A percentile compares a stretch with the other conserved stretches of the same genome.
These are phyloP conservation scores for Populus hybrid DNA, from an alignment of 441 rosid species.

Conservation along the genomic window DNA sequence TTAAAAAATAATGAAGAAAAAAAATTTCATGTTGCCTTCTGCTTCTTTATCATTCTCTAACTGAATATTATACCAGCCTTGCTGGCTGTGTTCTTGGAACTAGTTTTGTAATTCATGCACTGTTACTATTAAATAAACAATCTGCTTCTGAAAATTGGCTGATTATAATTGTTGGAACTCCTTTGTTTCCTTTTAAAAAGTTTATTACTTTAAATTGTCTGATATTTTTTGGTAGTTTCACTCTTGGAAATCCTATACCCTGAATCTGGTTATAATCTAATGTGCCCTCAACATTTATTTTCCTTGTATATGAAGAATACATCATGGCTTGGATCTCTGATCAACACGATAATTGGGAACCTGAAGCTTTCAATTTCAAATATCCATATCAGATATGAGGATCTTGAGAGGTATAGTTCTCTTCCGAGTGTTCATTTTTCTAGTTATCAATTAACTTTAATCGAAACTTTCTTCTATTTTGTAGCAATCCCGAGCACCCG, in stretches of 20 bases:
- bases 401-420: constrained; percentile 72
- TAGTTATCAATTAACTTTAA: constrained; percentile 2
- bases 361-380: constrained; percentile 97
- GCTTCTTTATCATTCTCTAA: background rate
- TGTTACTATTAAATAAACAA: background rate
- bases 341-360: constrained; percentile 94
- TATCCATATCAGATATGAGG: constrained; percentile 98
- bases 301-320: constrained; percentile 61
- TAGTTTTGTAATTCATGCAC: background rate
- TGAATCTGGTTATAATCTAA: constrained; percentile 16
- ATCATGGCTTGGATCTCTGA: constrained; percentile 94
- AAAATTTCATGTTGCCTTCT: background rate
- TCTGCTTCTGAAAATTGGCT: background rate
- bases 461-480: constrained; percentile 21
- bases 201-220: background rate
- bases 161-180: background rate
- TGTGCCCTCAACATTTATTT: constrained; percentile 19
- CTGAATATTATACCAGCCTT: background rate
- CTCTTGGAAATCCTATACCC: background rate
- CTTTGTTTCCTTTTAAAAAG: background rate
- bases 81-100: background rate
- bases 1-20: background rate
- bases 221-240: constrained; percentile 8
- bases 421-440: background rate
- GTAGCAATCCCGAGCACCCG: constrained; percentile 92